Evolutionary conservation across 352 stramenopile genomes (phyloP), one percentile per base, ranked within the genome.

Genomic region (Thalassiosira allenii): DNA sequence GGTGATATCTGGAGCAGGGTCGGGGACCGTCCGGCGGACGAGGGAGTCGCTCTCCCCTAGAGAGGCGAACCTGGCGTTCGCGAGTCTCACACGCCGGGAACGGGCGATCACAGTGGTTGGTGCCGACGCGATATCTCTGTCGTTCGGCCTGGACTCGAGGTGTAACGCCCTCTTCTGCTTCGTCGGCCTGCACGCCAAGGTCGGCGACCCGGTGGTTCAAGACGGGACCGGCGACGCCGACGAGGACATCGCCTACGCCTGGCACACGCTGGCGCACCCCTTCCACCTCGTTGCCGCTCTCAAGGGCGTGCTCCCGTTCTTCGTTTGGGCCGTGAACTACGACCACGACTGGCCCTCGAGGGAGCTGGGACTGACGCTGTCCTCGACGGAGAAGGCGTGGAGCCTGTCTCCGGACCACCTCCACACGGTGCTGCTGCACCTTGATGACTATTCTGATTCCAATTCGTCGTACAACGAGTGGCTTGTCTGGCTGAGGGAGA

Each of bases 361-460:
- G 32, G 12, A n/a, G 8, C 29, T 84, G 5, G 52, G 29, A 5
- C 22, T 75, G 3, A 37, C 44, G 29, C 12, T 84, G 27, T 57
- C 64, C 6, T 17, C 68, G 23, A 44, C 72, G 11, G 51, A 83
- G 54, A 23, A 67, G 41, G 58, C 62, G 17, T 22, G 75, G 6
- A 68, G 25, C 25, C 47, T 86, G 30, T 73, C 64, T 37, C 72
- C 71, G 9, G 27, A 44, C 1, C 64, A 77, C 43, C 44, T 86
- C 9, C 72, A 86, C 25, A 86, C 79, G 11, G 64, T 70, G 14
- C 52, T 86, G 11, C 47, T 80, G 29, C 79, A 86, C 49, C 32
- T 86, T 1, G 79, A 86, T 23, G 73, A 83, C 32, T 86, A 63
- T 43, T 70, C 56, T 0, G 79, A 86, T 23, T 3, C 61, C 20